A percentile compares a stretch with the other conserved stretches of the same genome.
Conservation (phyloP, 805 yeast genomes). For the Ogataea pini region DNA sequence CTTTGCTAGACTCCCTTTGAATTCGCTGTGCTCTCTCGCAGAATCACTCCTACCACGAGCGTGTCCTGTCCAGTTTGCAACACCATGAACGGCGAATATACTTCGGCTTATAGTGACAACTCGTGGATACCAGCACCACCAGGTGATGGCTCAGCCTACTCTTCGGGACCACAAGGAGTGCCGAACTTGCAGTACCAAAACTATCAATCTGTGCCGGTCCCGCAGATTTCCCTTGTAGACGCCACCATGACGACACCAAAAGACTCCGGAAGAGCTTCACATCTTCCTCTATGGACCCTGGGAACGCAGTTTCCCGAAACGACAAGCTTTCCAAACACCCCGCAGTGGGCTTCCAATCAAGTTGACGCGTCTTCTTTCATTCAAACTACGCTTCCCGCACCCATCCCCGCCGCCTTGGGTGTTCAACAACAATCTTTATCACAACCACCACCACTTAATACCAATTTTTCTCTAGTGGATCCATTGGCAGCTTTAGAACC, state of each 20-base stretch:
- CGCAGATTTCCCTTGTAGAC: not conserved
- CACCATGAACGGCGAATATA: constrained; percentile 5
- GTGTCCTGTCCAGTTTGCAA: not conserved
- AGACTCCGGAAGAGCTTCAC: not conserved
- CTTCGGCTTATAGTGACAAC: not conserved
- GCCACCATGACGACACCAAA: constrained; percentile 2
- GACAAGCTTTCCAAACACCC: not conserved
- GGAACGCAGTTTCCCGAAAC: not conserved
- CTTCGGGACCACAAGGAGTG: constrained; percentile 1
- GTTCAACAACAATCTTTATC: not conserved
- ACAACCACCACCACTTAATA: not conserved
- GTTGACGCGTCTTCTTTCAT: not conserved
- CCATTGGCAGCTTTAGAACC: not conserved
- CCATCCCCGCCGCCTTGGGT: not conserved
- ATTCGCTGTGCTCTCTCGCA: not conserved
- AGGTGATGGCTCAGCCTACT: not conserved
- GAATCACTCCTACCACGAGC: not conserved
- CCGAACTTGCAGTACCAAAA: not conserved
- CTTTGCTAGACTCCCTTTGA: not conserved
- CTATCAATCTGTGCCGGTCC: not conserved
- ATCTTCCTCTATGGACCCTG: not conserved
- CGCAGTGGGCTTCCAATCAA: not conserved
- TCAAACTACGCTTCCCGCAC: not conserved
- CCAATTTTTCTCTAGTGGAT: not conserved
- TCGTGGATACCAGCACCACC: not conserved